Evolutionary conservation across 2,329 filamentous ascomycete genomes (phyloP).

Genomic region (Alternaria triticina): DNA sequence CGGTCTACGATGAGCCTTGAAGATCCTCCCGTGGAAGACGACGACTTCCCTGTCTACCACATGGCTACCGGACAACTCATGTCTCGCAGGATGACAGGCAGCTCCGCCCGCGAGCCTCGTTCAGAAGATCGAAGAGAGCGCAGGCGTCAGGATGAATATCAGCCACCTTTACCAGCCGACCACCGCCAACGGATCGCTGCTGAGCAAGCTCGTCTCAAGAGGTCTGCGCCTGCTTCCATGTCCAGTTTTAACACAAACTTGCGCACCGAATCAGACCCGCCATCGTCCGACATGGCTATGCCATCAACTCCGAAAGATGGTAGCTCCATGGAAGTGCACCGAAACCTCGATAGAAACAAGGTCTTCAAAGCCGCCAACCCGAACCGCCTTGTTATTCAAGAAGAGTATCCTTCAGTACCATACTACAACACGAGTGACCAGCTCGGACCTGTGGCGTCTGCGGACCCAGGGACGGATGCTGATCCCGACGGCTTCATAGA

Average conservation of each 20-base stretch:
- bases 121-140: not conserved
- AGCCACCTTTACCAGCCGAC: slow-evolving; percentile 30
- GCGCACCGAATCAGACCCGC: slow-evolving; percentile 48
- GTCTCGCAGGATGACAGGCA: slow-evolving; percentile 5
- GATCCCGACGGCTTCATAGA: slow-evolving; percentile 50
- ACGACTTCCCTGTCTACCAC: not conserved
- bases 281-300: slow-evolving; percentile 53
- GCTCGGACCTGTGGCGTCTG: slow-evolving; percentile 36
- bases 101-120: not conserved
- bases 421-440: slow-evolving; percentile 50
- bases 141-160: not conserved
- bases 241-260: slow-evolving; percentile 41
- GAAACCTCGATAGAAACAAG: slow-evolving; percentile 20
- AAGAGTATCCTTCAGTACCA: slow-evolving; percentile 18
- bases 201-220: slow-evolving; percentile 28
- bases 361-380: slow-evolving; percentile 42
- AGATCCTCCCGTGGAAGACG: slow-evolving; percentile 12
- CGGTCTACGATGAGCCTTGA: slow-evolving; percentile 23
- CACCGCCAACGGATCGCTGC: slow-evolving; percentile 26
- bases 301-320: slow-evolving; percentile 53
- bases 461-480: slow-evolving; percentile 20
- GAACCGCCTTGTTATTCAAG: slow-evolving; percentile 27
- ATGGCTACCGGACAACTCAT: slow-evolving; percentile 14
- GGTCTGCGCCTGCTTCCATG: slow-evolving; percentile 30
- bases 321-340: slow-evolving; percentile 42